Conservation (phyloP, 768 basidiomycete genomes). For the Stropharia rugosoannulata region DNA sequence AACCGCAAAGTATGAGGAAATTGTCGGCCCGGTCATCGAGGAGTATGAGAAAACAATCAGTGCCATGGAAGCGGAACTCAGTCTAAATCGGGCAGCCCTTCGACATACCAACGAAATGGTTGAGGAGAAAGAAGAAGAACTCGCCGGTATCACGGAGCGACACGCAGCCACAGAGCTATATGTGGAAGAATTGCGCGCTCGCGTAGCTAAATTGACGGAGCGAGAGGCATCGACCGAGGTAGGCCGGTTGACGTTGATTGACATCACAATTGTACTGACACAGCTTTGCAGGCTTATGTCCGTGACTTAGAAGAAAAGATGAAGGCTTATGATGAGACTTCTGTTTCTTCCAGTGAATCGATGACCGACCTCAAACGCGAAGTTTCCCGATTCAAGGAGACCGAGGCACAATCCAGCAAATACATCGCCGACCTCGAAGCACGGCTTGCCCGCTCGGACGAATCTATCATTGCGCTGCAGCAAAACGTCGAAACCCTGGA, state of each 20-base stretch:
- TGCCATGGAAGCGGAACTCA: slow-evolving; percentile 91
- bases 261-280: slow-evolving; percentile 1
- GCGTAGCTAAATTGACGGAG: slow-evolving; percentile 82
- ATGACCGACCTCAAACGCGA: slow-evolving; percentile 85
- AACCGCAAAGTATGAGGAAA: slow-evolving; percentile 84
- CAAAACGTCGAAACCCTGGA: slow-evolving; percentile 77
- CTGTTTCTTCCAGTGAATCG: slow-evolving; percentile 72
- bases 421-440: slow-evolving; percentile 89
- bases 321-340: slow-evolving; percentile 79
- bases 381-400: slow-evolving; percentile 72
- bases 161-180: slow-evolving; percentile 83
- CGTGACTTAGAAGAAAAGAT: slow-evolving; percentile 93
- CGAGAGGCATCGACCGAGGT: slow-evolving; percentile 93
- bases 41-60: slow-evolving; percentile 98
- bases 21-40: slow-evolving; percentile 96
- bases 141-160: slow-evolving; percentile 61
- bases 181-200: slow-evolving; percentile 78
- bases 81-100: slow-evolving; percentile 82
- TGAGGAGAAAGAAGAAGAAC: slow-evolving; percentile 86
- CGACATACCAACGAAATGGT: slow-evolving; percentile 90
- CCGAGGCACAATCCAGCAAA: slow-evolving; percentile 65
- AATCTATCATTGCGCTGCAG: slow-evolving; percentile 68
- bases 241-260: slow-evolving; percentile 19
- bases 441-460: slow-evolving; percentile 76
- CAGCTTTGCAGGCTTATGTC: slow-evolving; percentile 71